Evolutionary conservation across 108 stramenopile genomes (phyloP), one percentile per base, ranked within the genome.

Genomic region (Chaetoceros tenuissimus): DNA sequence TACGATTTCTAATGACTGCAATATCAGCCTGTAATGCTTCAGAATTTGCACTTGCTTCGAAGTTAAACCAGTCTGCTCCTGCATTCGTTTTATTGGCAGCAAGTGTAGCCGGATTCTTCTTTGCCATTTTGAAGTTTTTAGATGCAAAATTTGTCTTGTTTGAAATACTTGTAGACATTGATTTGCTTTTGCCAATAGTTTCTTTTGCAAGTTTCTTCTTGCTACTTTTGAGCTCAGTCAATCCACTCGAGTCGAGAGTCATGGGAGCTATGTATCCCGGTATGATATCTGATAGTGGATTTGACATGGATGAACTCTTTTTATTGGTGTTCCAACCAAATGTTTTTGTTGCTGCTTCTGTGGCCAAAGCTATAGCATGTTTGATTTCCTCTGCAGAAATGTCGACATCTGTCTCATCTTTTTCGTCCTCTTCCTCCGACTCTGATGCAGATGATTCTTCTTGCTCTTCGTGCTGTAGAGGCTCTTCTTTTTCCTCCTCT

Each of bases 231-330:
- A 24, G 24, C 18, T 21, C 8, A 40, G 63, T 60, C 59, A 77
- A 55, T 7, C 76, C 74, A 10, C 74, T 63, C 17, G 88, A 53
- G 27, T 74, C 63, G 20, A 89, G 67, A 48, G 54, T 57, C 69
- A 87, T 71, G 18, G 79, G 81, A 22, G 89, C 89, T 20, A 72
- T 79, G 62, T 92, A 92, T 25, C 86, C 89, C 3, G 89, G 86
- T 55, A 87, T 69, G 8, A 92, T 73, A 44, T 72, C 73, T 3
- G 89, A 77, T 47, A 92, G 70, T 50, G 67, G 72, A 53, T 92
- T 92, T 21, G 26, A 2, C 16, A 20, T 30, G 28, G 29, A 3
- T 31, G 54, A 20, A 21, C 2, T 31, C 31, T 55, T 3, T 17
- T n/a, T n/a, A n/a, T n/a, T n/a, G n/a, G 31, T 55, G n/a, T 55